Percentiles rank a stretch among this genome's conserved stretches.
These are phyloP conservation scores for Podaxis mareebaensis DNA, from an alignment of 768 basidiomycete species.

Conservation along the genomic window DNA sequence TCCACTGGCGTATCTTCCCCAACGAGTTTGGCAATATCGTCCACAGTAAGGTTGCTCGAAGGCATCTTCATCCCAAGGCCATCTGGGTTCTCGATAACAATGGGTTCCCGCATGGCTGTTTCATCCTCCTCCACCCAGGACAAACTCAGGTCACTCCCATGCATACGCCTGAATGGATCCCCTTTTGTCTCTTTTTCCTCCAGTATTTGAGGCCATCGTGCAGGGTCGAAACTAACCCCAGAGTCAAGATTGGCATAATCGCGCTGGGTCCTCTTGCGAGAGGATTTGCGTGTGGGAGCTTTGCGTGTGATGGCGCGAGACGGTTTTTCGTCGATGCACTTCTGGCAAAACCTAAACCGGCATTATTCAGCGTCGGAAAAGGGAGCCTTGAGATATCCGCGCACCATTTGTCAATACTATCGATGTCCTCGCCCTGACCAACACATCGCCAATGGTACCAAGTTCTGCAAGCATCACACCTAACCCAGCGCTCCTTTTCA, in stretches of 20 bases:
- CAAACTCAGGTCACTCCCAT: conserved; percentile 62
- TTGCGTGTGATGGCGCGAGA: conserved; percentile 71
- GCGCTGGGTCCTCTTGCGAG: conserved; percentile 69
- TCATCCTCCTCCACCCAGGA: conserved; percentile 78
- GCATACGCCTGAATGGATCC: conserved; percentile 67
- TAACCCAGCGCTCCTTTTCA: conserved; percentile 78
- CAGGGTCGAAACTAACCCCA: conserved; percentile 62
- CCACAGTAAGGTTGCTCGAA: conserved; percentile 63
- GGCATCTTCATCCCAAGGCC: conserved; percentile 94
- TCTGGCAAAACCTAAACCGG: conserved; percentile 62
- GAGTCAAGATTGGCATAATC: conserved; percentile 80
- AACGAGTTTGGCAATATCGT: conserved; percentile 77
- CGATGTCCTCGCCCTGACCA: conserved; percentile 63
- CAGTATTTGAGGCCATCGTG: conserved; percentile 69
- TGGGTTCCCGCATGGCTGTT: conserved; percentile 77
- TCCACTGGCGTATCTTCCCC: conserved; percentile 82
- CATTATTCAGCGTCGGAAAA: conserved; percentile 9
- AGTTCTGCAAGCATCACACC: conserved; percentile 77
- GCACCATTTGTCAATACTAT: conserved; percentile 78
- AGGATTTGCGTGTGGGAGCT: conserved; percentile 78
- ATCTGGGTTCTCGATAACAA: conserved; percentile 76
- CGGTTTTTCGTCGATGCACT: conserved; percentile 62
- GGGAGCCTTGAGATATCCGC: conserved; percentile 21
- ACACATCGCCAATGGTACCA: conserved; percentile 89
- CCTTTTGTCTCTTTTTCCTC: conserved; percentile 64